phyloP scores from a whole-genome alignment of 2,329 filamentous ascomycete species.

The Calonectria montana region DNA sequence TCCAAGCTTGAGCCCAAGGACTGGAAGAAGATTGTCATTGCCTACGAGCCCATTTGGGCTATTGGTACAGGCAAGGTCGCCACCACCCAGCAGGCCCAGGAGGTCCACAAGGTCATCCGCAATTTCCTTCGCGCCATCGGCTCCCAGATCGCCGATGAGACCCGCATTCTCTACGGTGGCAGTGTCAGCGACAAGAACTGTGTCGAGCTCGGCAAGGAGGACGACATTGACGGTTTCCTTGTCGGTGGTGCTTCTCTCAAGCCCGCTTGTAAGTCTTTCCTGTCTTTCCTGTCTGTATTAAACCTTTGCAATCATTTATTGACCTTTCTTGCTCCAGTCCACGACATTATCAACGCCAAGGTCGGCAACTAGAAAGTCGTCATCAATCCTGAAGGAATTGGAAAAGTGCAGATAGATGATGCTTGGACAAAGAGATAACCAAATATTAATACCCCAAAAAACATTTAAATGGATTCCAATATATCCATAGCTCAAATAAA shows the following conservation, averaged over 20 bases:
- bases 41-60: slow-evolving; percentile 99
- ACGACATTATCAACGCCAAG: slow-evolving; percentile 67
- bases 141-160: slow-evolving; percentile 82
- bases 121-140: slow-evolving; percentile 85
- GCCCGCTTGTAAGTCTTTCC: slow-evolving; percentile 80
- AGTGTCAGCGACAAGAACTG: slow-evolving; percentile 99
- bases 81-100: slow-evolving; percentile 89
- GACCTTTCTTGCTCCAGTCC: background rate
- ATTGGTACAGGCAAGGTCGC: slow-evolving; percentile 95
- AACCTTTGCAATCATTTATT: background rate
- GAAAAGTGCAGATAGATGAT: slow-evolving; percentile 33
- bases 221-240: slow-evolving; percentile 97
- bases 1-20: slow-evolving; percentile 73
- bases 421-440: slow-evolving; percentile 32
- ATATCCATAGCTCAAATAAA: background rate
- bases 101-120: slow-evolving; percentile 92
- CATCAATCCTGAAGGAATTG: slow-evolving; percentile 31
- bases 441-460: slow-evolving; percentile 40
- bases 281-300: background rate
- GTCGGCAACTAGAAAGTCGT: slow-evolving; percentile 55
- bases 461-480: background rate
- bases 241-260: slow-evolving; percentile 97
- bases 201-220: slow-evolving; percentile 88
- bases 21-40: slow-evolving; percentile 95
- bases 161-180: slow-evolving; percentile 95